Percentiles rank a stretch among this genome's conserved stretches.
Conservation (phyloP, 1,284 basidiomycete genomes). For the Boletus sp. region DNA sequence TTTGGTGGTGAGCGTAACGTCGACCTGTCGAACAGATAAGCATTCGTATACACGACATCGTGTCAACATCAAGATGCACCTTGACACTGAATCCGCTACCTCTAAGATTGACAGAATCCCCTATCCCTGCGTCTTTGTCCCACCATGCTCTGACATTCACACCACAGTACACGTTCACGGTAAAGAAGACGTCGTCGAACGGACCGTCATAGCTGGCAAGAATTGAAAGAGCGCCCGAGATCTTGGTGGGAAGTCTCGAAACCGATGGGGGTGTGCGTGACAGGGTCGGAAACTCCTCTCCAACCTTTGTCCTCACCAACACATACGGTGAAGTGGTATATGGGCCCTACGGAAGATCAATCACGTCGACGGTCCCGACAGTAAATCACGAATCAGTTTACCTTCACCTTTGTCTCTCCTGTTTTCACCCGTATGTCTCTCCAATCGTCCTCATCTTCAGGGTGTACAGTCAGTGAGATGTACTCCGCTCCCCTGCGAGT, state of each 20-base stretch:
- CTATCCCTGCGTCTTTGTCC: constrained; percentile 36
- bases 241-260: constrained; percentile 9
- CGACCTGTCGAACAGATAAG: constrained; percentile 43
- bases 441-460: constrained; percentile 40
- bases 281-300: not conserved
- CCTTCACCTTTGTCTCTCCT: constrained; percentile 38
- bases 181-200: constrained; percentile 60
- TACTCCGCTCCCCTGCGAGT: constrained; percentile 63
- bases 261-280: not conserved
- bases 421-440: constrained; percentile 20
- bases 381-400: constrained; percentile 19
- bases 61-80: constrained; percentile 4
- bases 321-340: constrained; percentile 81
- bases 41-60: not conserved
- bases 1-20: constrained; percentile 63
- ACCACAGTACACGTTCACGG: constrained; percentile 56
- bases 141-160: constrained; percentile 43
- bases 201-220: constrained; percentile 65
- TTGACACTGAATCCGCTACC: constrained; percentile 19
- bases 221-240: constrained; percentile 49
- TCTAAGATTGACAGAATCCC: constrained; percentile 2
- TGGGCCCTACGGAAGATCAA: constrained; percentile 46
- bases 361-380: not conserved
- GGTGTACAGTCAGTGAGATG: constrained; percentile 65
- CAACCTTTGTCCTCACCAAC: constrained; percentile 46